A percentile compares a stretch with the other conserved stretches of the same genome.
Conservation (phyloP, 1,139 yeast genomes). For the Yamadazyma triangularis region DNA sequence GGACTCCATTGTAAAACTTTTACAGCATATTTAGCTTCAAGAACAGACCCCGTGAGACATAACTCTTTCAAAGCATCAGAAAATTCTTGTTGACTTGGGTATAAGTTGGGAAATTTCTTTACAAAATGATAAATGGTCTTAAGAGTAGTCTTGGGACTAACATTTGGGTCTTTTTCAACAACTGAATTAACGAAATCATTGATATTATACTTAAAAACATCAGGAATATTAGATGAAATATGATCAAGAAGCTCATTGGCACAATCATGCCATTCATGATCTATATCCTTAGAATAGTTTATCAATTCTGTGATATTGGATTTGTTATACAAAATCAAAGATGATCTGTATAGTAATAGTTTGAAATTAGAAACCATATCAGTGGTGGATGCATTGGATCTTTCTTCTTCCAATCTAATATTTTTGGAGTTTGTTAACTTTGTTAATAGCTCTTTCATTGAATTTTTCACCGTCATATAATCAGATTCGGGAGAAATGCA, state of each 20-base stretch:
- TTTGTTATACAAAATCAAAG: slow-evolving; percentile 60
- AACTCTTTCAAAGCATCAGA: slow-evolving; percentile 37
- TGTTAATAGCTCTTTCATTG: slow-evolving; percentile 57
- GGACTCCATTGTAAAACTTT: slow-evolving; percentile 46
- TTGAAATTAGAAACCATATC: slow-evolving; percentile 52
- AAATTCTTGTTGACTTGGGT: slow-evolving; percentile 34
- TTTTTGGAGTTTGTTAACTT: slow-evolving; percentile 51
- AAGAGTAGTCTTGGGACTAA: slow-evolving; percentile 28
- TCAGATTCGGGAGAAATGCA: slow-evolving; percentile 58
- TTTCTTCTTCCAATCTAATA: slow-evolving; percentile 35
- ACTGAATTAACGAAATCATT: slow-evolving; percentile 44
- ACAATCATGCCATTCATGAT: slow-evolving; percentile 23
- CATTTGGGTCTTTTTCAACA: slow-evolving; percentile 14
- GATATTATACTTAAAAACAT: slow-evolving; percentile 59
- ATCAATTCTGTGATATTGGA: slow-evolving; percentile 58
- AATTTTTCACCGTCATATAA: slow-evolving; percentile 52
- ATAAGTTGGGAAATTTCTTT: slow-evolving; percentile 40
- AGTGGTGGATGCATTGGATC: slow-evolving; percentile 35
- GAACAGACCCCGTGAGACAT: slow-evolving; percentile 51
- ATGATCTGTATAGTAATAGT: slow-evolving; percentile 55
- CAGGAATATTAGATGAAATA: slow-evolving; percentile 60
- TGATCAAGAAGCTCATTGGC: slow-evolving; percentile 56
- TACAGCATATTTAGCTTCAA: slow-evolving; percentile 63
- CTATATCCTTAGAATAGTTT: slow-evolving; percentile 36
- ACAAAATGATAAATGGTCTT: slow-evolving; percentile 61